These are phyloP conservation scores for Ammopiptanthus mongolicus DNA, from an alignment of 306 rosid species.

Conservation along the genomic window DNA sequence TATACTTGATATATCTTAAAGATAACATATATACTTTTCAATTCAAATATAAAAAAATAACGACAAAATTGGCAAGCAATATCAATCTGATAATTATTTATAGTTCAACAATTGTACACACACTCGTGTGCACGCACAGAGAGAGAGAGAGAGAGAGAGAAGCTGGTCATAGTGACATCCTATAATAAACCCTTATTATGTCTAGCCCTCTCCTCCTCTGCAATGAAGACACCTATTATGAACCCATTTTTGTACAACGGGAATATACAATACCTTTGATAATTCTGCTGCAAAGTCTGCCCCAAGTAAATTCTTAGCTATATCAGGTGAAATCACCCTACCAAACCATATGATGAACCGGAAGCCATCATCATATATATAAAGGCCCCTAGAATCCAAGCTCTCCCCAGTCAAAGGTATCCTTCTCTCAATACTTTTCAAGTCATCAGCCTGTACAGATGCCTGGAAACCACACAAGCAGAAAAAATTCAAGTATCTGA, in stretches of 20 bases:
- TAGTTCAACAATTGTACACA: not conserved
- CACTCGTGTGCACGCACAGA: not conserved
- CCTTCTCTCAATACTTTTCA: slow-evolving; percentile 56
- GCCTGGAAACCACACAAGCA: slow-evolving; percentile 39
- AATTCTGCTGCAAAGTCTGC: slow-evolving; percentile 84
- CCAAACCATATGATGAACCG: slow-evolving; percentile 91
- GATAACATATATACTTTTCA: not conserved
- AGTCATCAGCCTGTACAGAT: slow-evolving; percentile 47
- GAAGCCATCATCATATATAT: slow-evolving; percentile 75
- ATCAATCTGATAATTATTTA: not conserved
- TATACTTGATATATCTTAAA: not conserved
- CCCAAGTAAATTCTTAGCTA: slow-evolving; percentile 89
- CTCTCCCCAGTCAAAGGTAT: slow-evolving; percentile 75
- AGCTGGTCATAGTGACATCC: not conserved
- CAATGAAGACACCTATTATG: slow-evolving; percentile 2
- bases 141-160: not conserved
- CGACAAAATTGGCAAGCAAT: not conserved
- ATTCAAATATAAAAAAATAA: not conserved
- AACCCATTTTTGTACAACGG: not conserved
- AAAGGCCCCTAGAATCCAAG: slow-evolving; percentile 91
- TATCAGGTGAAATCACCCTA: slow-evolving; percentile 82
- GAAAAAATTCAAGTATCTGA: slow-evolving; percentile 21
- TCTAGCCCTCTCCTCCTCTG: not conserved
- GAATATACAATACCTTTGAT: slow-evolving; percentile 68
- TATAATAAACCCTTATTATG: not conserved